Evolutionary conservation across 768 basidiomycete genomes (phyloP).

Genomic region (Calocybe gangraenosa): DNA sequence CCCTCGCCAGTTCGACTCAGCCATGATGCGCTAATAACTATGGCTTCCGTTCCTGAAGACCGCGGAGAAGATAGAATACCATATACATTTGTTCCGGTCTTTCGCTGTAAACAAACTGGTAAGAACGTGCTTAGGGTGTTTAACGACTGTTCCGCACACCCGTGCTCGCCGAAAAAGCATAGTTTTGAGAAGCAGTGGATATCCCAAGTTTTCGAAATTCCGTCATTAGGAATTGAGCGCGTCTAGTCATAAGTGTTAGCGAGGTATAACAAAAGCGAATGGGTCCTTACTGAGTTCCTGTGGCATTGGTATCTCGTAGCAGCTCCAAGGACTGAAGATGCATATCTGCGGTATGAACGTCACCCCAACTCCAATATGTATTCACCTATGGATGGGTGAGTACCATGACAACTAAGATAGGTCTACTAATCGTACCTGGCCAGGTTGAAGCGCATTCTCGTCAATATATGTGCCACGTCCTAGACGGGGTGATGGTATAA

Average conservation of each 20-base stretch:
- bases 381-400: slow-evolving; percentile 56
- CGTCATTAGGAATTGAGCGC: slow-evolving; percentile 52
- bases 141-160: slow-evolving; percentile 41
- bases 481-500: slow-evolving; percentile 63
- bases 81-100: slow-evolving; percentile 77
- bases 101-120: slow-evolving; percentile 31
- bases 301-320: slow-evolving; percentile 58
- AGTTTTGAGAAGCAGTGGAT: slow-evolving; percentile 62
- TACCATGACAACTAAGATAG: neutral
- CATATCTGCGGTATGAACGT: slow-evolving; percentile 84
- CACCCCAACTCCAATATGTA: slow-evolving; percentile 88
- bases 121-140: neutral
- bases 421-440: slow-evolving; percentile 55
- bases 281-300: slow-evolving; percentile 63
- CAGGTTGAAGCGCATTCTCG: slow-evolving; percentile 94
- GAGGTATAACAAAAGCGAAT: neutral
- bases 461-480: slow-evolving; percentile 79
- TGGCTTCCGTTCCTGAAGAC: slow-evolving; percentile 89
- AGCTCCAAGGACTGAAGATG: slow-evolving; percentile 69
- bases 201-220: slow-evolving; percentile 79
- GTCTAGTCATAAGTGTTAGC: slow-evolving; percentile 36
- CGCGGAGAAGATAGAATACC: slow-evolving; percentile 80
- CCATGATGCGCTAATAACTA: slow-evolving; percentile 92
- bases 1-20: slow-evolving; percentile 60
- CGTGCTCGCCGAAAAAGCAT: slow-evolving; percentile 48